A percentile compares a stretch with the other conserved stretches of the same genome.
Conservation (phyloP, 768 basidiomycete species). For the Nidula microcarpa region DNA sequence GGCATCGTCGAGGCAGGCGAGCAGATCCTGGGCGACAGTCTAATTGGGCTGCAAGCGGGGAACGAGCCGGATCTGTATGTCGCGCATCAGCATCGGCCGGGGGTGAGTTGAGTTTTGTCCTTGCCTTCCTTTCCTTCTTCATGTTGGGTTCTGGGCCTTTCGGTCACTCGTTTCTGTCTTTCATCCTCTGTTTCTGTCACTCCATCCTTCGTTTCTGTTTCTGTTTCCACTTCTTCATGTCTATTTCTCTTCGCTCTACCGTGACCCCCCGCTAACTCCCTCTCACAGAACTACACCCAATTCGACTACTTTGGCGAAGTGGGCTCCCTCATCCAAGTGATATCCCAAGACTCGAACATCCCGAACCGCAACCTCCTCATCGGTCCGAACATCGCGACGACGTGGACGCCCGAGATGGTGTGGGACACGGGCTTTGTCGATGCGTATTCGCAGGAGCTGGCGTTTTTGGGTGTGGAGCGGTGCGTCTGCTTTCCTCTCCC, state of each 20-base stretch:
- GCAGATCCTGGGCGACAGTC: conserved; percentile 60
- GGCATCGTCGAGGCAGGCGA: conserved; percentile 60
- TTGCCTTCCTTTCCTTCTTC: neutral
- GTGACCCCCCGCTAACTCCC: no score
- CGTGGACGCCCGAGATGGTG: conserved; percentile 50
- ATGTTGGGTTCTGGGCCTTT: no score
- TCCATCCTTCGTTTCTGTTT: no score
- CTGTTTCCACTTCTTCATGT: no score
- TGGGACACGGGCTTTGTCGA: conserved; percentile 54
- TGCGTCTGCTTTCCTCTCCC: conserved; percentile 18
- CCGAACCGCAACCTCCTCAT: conserved; percentile 45
- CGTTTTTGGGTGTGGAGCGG: conserved; percentile 57
- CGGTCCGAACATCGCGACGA: conserved; percentile 49
- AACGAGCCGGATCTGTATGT: conserved; percentile 65
- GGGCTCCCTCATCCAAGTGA: conserved; percentile 38
- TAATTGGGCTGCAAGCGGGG: conserved; percentile 69
- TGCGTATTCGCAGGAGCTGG: conserved; percentile 32
- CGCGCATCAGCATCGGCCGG: conserved; percentile 32
- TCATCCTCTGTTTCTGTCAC: no score
- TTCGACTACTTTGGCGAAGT: conserved; percentile 55
- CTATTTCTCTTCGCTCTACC: no score
- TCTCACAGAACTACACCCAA: neutral
- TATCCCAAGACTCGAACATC: conserved; percentile 33
- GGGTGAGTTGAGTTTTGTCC: conserved; percentile 8
- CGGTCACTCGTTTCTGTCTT: no score